Evolutionary conservation across 2,329 filamentous ascomycete species (phyloP).

Genomic region (Didymella arachidicola): DNA sequence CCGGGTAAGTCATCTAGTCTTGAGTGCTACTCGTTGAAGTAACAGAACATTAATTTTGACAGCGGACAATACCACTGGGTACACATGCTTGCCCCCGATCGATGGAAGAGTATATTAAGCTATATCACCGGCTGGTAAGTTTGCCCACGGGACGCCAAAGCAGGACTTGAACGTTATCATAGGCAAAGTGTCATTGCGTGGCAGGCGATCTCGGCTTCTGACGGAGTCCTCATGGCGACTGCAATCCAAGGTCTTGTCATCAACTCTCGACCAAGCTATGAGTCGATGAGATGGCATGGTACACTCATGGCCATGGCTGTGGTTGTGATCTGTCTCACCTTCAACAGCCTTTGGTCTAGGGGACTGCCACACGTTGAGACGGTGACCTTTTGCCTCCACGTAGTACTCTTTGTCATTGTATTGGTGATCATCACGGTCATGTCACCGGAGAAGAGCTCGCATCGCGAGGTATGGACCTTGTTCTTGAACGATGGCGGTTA

Average conservation of each 20-base stretch:
- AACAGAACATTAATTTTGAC: neutral
- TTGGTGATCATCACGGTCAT: slow-evolving; percentile 59
- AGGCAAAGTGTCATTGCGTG: neutral
- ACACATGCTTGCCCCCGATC: neutral
- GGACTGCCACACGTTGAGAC: slow-evolving; percentile 38
- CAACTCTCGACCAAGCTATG: neutral
- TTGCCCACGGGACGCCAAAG: neutral
- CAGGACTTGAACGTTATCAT: neutral
- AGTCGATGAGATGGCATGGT: neutral
- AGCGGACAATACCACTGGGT: neutral
- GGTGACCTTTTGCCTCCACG: slow-evolving; percentile 33
- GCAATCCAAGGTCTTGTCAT: neutral
- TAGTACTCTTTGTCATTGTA: slow-evolving; percentile 54
- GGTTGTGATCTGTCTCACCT: slow-evolving; percentile 43
- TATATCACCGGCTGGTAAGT: neutral
- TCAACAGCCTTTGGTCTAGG: slow-evolving; percentile 52
- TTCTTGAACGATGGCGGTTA: slow-evolving; percentile 57
- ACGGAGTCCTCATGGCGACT: neutral
- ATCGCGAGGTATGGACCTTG: slow-evolving; percentile 50
- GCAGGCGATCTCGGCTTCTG: neutral
- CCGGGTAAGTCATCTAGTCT: neutral
- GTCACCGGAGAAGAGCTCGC: slow-evolving; percentile 44
- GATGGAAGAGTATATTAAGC: neutral
- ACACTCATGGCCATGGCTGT: neutral
- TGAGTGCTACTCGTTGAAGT: neutral